Conservation (phyloP, 2,329 filamentous ascomycete species). For the Helotiales sp. region DNA sequence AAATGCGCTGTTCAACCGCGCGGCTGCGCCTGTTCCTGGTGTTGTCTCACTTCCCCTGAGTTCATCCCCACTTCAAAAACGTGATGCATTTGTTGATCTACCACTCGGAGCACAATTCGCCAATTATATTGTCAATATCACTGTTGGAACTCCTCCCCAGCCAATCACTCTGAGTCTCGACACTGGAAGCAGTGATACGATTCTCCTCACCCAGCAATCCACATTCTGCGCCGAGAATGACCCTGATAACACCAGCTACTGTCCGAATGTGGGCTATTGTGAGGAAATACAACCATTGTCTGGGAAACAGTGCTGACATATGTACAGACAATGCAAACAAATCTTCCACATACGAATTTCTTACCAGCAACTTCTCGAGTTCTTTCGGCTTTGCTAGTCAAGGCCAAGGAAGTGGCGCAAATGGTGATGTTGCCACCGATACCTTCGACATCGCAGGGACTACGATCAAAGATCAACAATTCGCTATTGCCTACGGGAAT, state of each 20-base stretch:
- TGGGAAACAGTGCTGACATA: not conserved
- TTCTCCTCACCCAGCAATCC: not conserved
- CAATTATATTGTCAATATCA: slow-evolving; percentile 3
- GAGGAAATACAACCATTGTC: not conserved
- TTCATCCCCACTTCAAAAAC: not conserved
- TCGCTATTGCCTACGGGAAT: not conserved
- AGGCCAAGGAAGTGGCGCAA: not conserved
- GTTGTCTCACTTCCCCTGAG: not conserved
- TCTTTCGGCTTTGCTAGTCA: not conserved
- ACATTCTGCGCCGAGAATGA: not conserved
- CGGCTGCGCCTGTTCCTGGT: not conserved
- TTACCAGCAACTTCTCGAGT: not conserved
- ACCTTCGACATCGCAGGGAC: not conserved
- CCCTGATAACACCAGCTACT: not conserved
- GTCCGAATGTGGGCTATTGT: not conserved
- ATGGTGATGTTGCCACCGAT: not conserved
- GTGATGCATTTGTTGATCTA: not conserved
- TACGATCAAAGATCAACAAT: not conserved
- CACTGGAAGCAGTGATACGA: slow-evolving; percentile 1
- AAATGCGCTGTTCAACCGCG: not conserved
- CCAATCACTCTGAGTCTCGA: slow-evolving; percentile 1
- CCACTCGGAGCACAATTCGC: not conserved
- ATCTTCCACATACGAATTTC: not conserved
- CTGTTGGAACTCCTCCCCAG: not conserved
- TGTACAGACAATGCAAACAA: not conserved